Evolutionary conservation across 2,329 filamentous ascomycete genomes (phyloP).

Genomic region (Pseudovirgaria hyperparasitica): DNA sequence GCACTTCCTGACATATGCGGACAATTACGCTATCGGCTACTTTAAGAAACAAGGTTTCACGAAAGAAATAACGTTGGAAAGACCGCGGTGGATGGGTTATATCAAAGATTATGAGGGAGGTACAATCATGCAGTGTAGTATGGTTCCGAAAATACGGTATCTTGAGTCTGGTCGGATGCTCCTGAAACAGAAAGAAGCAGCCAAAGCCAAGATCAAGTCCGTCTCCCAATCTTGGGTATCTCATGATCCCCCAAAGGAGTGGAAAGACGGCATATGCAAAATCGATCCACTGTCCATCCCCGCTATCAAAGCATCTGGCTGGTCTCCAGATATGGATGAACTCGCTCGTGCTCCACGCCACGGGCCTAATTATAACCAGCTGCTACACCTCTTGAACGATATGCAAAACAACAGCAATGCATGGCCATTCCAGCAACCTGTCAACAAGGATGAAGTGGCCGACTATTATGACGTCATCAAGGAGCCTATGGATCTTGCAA

Average conservation of each 20-base stretch:
- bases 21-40: slow-evolving; percentile 97
- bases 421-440: slow-evolving; percentile 90
- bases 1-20: slow-evolving; percentile 97
- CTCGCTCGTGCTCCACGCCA: slow-evolving; percentile 88
- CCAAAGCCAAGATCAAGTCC: slow-evolving; percentile 87
- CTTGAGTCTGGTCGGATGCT: slow-evolving; percentile 88
- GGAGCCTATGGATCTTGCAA: slow-evolving; percentile 90
- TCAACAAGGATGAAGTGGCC: slow-evolving; percentile 91
- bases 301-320: slow-evolving; percentile 80
- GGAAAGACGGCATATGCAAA: slow-evolving; percentile 56
- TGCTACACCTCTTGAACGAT: slow-evolving; percentile 85
- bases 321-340: slow-evolving; percentile 97
- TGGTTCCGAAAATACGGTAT: slow-evolving; percentile 91
- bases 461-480: slow-evolving; percentile 99
- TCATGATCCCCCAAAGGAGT: slow-evolving; percentile 73
- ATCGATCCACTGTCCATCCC: slow-evolving; percentile 81
- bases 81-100: slow-evolving; percentile 94
- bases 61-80: slow-evolving; percentile 90
- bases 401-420: slow-evolving; percentile 86
- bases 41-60: slow-evolving; percentile 99
- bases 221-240: slow-evolving; percentile 82
- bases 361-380: slow-evolving; percentile 89
- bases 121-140: slow-evolving; percentile 98
- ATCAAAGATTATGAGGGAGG: slow-evolving; percentile 99
- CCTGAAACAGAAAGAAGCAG: slow-evolving; percentile 90